Conservation (phyloP, 169 alveolate genomes). For the Miamiensis avidus region DNA sequence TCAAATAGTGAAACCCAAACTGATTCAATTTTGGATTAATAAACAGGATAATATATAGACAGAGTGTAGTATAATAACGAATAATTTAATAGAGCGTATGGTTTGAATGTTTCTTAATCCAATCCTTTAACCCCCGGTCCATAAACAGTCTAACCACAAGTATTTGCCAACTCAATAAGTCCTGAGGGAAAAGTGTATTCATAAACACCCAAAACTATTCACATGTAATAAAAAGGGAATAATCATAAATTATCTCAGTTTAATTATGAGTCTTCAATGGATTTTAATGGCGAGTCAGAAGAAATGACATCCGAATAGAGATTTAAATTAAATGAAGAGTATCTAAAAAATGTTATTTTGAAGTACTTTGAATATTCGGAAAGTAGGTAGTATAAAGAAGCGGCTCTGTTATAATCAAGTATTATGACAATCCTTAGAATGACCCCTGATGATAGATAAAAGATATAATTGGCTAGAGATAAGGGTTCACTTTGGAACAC, state of each 20-base stretch:
- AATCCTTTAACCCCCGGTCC: too few species aligned
- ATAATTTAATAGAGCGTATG: too few species aligned
- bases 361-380: slow-evolving; percentile 43
- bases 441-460: slow-evolving; percentile 41
- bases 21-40: not conserved
- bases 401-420: slow-evolving; percentile 25
- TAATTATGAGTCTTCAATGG: too few species aligned
- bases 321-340: not conserved
- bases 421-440: slow-evolving; percentile 42
- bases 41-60: not conserved
- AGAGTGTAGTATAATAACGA: not conserved
- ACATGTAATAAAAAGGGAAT: too few species aligned
- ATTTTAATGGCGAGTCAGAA: not conserved
- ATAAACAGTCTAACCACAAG: too few species aligned
- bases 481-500: slow-evolving; percentile 27
- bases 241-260: too few species aligned
- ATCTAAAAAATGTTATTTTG: slow-evolving; percentile 35
- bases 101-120: not conserved
- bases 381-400: slow-evolving; percentile 32
- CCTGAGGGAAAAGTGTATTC: not conserved
- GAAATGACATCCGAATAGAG: not conserved
- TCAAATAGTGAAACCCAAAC: not conserved
- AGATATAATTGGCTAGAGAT: slow-evolving; percentile 19
- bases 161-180: too few species aligned
- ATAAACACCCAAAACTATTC: not conserved